These are phyloP conservation scores for Lipomyces starkeyi DNA, from an alignment of 805 yeast genomes.

Conservation along the genomic window DNA sequence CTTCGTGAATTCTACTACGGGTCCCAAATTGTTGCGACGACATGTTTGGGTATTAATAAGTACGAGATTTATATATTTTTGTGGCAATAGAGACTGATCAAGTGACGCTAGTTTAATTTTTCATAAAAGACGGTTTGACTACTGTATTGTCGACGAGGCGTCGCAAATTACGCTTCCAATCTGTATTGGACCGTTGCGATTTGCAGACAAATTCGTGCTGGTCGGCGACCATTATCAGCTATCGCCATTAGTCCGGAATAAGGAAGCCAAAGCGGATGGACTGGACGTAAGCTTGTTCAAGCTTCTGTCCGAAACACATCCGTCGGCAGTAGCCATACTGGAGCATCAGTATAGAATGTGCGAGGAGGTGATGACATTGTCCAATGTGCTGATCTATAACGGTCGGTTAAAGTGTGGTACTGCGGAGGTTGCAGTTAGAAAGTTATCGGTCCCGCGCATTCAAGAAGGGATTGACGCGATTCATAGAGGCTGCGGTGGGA, in stretches of 20 bases:
- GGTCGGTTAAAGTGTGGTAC: constrained; percentile 80
- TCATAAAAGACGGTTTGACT: constrained; percentile 70
- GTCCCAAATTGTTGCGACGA: constrained; percentile 82
- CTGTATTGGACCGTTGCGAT: constrained; percentile 83
- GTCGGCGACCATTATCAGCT: constrained; percentile 98
- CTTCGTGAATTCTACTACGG: constrained; percentile 55
- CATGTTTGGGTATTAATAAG: constrained; percentile 79
- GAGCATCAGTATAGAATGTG: constrained; percentile 93
- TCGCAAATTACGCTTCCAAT: constrained; percentile 93
- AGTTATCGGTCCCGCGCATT: constrained; percentile 56
- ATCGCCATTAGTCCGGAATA: constrained; percentile 81
- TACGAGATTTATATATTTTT: not conserved
- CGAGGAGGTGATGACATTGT: constrained; percentile 79
- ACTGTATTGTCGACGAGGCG: constrained; percentile 95
- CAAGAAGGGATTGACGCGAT: constrained; percentile 16
- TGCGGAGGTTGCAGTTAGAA: constrained; percentile 63
- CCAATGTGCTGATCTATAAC: constrained; percentile 79
- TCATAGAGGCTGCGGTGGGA: constrained; percentile 8
- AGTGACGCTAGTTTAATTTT: constrained; percentile 53
- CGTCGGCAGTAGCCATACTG: constrained; percentile 75
- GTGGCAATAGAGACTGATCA: not conserved
- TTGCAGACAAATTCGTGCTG: constrained; percentile 77
- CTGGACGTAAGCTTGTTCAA: constrained; percentile 79
- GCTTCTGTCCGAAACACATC: constrained; percentile 71
- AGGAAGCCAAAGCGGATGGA: constrained; percentile 67